Base-by-base conservation (phyloP, 805 yeast genomes). In the Candida tibetensis region DNA sequence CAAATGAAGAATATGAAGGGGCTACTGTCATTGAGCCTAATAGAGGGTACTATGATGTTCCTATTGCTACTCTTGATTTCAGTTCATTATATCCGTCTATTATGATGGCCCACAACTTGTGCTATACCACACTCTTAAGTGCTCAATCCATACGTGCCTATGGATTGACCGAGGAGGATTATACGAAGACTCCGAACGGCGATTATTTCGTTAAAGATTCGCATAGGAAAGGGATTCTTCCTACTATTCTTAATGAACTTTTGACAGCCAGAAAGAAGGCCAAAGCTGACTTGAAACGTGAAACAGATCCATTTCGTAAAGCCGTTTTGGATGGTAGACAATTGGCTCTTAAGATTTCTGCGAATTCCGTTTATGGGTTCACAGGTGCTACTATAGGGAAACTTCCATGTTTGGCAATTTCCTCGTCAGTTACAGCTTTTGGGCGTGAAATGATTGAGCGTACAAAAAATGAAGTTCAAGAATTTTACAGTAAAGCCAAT, bases 361-460 rank as follows among this genome's bases (percentile, higher is more conserved):
- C 99, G 1, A 93, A 93, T 60, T 95, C 99, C 1, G 99, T 93
- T 4, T 93, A 93, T 60, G 99, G 99, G 33, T 95, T 93, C 64
- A 93, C 99, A 0, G 99, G 99, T 62, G 99, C 99, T 2, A 93
- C 98, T 0, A 82, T 91, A 32, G 99, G 99, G 37, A 91, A 93
- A 55, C 72, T 93, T 38, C 99, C 99, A 1, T 95, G 99, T 68
- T 69, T 93, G 40, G 95, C 95, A 0, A 93, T 93, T 41, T 95
- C 99, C 0, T 88, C 98, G 0, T 88, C 96, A 1, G 93, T 83
- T 26, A 93, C 99, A 1, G 82, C 98, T 0, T 93, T 83, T 65
- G 99, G 99, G 45, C 82, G 99, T 71, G 84, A 77, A 36, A 93
- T 93, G 99, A 93, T 93, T 66, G 96, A 91, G 63, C 71, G 77